Evolutionary conservation across 2,329 filamentous ascomycete genomes (phyloP).

Genomic region (Lasiodiplodia theobromae): DNA sequence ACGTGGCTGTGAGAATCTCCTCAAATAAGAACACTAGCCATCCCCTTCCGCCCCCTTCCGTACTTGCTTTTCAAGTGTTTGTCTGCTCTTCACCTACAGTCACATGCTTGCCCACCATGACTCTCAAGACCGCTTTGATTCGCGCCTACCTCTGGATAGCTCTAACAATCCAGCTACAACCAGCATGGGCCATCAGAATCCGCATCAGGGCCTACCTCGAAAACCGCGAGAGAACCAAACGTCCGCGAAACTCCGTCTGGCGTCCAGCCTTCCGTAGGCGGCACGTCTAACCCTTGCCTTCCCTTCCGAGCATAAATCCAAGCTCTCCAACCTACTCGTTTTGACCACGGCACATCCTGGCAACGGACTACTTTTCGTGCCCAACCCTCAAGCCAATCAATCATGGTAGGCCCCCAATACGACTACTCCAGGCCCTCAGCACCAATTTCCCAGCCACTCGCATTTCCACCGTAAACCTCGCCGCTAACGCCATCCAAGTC

Average conservation of each 20-base stretch:
- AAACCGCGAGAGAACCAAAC: conserved; percentile 23
- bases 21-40: background rate
- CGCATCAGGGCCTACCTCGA: conserved; percentile 27
- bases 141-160: conserved; percentile 26
- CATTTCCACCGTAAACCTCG: background rate
- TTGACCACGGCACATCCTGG: background rate
- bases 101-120: conserved; percentile 16
- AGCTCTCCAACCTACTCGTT: background rate
- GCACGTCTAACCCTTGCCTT: conserved; percentile 6
- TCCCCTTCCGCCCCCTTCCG: conserved; percentile 1
- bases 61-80: background rate
- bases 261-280: conserved; percentile 10
- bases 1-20: conserved; percentile 11
- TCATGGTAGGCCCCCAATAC: conserved; percentile 8
- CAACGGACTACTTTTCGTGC: background rate
- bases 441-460: background rate
- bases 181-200: conserved; percentile 22
- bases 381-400: background rate
- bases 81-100: background rate
- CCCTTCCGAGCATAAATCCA: background rate
- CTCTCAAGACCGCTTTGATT: conserved; percentile 23
- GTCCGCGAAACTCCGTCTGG: conserved; percentile 12
- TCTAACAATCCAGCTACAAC: conserved; percentile 27
- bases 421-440: background rate
- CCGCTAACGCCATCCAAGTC: conserved; percentile 43